Percentiles rank a stretch among this genome's conserved stretches.
Conservation (phyloP, 257 asterid genomes). For the Scutellaria minor region DNA sequence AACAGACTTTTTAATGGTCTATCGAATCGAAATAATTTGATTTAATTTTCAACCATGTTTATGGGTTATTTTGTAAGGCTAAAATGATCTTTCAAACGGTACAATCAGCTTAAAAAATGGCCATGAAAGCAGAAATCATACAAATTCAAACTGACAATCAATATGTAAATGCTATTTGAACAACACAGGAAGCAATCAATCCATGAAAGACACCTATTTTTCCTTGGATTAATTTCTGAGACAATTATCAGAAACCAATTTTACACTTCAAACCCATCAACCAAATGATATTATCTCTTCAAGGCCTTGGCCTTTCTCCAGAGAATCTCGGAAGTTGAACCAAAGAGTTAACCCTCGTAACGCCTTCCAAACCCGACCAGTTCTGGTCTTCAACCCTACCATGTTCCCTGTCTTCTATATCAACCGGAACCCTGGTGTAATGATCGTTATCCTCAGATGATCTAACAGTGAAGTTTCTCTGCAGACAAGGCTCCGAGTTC, state of each 20-base stretch:
- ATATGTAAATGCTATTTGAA: constrained; percentile 23
- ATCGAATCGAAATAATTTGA: no score
- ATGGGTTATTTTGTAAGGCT: no score
- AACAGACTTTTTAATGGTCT: no score
- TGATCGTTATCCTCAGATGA: constrained; percentile 66
- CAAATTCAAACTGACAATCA: constrained; percentile 1
- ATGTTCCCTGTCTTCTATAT: constrained; percentile 41
- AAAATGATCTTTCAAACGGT: not conserved
- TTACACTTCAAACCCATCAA: constrained; percentile 15
- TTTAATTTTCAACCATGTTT: no score
- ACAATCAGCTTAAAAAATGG: not conserved
- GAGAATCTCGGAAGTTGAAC: constrained; percentile 98
- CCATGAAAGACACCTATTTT: constrained; percentile 12
- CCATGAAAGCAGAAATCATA: not conserved
- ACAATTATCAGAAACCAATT: constrained; percentile 15
- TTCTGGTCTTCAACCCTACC: constrained; percentile 57
- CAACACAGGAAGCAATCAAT: constrained; percentile 19
- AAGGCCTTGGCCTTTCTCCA: constrained; percentile 70
- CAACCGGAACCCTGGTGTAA: constrained; percentile 45
- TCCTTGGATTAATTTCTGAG: constrained; percentile 24
- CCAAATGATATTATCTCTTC: constrained; percentile 23
- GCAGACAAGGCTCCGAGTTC: constrained; percentile 71
- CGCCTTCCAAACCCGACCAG: constrained; percentile 98
- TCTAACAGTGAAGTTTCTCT: constrained; percentile 78
- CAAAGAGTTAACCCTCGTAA: constrained; percentile 90